Percentiles rank a stretch among this genome's conserved stretches.
Conservation (phyloP, 116 monocot genomes). For the Iris pallida region DNA sequence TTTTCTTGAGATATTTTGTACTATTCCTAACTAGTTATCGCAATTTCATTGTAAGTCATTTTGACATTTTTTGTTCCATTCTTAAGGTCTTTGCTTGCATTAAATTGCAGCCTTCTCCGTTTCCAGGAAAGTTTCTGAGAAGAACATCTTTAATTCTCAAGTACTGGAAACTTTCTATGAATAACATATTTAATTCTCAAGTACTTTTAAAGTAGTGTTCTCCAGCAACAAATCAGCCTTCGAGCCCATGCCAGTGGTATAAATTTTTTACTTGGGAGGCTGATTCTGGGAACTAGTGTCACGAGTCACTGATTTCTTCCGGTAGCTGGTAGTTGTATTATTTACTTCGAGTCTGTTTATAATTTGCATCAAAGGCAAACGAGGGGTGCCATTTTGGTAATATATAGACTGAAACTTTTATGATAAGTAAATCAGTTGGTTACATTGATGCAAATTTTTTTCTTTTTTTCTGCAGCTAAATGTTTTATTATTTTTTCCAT, state of each 20-base stretch:
- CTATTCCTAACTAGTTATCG: constrained; percentile 88
- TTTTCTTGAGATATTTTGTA: constrained; percentile 88
- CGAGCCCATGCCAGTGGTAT: constrained; percentile 89
- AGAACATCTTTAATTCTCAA: too few species aligned
- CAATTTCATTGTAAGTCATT: constrained; percentile 87
- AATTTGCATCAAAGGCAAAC: not conserved
- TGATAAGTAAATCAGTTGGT: too few species aligned
- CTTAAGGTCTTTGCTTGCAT: constrained; percentile 1
- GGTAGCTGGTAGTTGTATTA: too few species aligned
- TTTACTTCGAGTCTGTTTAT: too few species aligned
- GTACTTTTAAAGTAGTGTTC: constrained; percentile 96
- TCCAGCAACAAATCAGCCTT: constrained; percentile 73
- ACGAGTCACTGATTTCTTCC: too few species aligned
- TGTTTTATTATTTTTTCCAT: too few species aligned
- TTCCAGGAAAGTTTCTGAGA: constrained; percentile 79
- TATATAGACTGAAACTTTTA: too few species aligned
- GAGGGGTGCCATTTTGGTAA: too few species aligned
- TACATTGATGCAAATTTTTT: too few species aligned
- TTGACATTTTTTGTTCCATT: not conserved
- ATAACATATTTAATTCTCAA: constrained; percentile 74
- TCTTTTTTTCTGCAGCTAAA: too few species aligned
- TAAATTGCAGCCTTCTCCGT: constrained; percentile 5
- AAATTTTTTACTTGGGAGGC: constrained; percentile 4
- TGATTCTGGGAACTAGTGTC: too few species aligned
- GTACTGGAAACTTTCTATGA: too few species aligned